A percentile compares a stretch with the other conserved stretches of the same genome.
phyloP scores from a whole-genome alignment of 2,329 filamentous ascomycete species.

The Microdochium paspali region DNA sequence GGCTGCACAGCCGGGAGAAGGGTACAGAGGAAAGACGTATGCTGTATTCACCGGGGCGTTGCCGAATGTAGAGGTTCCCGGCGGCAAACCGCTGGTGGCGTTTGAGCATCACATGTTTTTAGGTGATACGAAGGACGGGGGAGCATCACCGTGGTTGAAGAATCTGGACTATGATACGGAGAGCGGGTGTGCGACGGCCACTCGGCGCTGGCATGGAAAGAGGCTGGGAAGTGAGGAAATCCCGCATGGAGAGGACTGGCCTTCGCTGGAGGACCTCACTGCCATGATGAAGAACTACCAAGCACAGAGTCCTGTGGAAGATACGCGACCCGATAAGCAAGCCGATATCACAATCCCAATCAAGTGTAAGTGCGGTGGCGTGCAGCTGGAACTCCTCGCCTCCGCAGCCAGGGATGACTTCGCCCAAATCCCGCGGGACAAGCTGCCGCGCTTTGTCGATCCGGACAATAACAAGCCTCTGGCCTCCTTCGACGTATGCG shows the following conservation, averaged over 20 bases:
- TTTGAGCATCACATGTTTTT: constrained; percentile 32
- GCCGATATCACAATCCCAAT: constrained; percentile 21
- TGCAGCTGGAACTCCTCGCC: constrained; percentile 28
- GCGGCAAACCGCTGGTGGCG: constrained; percentile 15
- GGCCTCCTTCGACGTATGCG: constrained; percentile 31
- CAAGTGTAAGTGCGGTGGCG: constrained; percentile 35
- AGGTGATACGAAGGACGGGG: constrained; percentile 41
- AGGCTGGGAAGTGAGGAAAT: constrained; percentile 16
- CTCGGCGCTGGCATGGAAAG: constrained; percentile 15
- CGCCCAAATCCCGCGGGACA: constrained; percentile 10
- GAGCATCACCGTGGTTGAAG: constrained; percentile 35
- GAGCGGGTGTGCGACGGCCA: constrained; percentile 5
- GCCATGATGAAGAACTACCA: constrained; percentile 1
- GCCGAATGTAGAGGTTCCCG: constrained; percentile 14
- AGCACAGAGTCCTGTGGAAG: not conserved
- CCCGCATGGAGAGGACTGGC: constrained; percentile 16
- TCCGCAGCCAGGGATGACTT: constrained; percentile 15
- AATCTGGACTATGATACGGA: constrained; percentile 13
- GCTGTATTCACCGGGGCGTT: constrained; percentile 28
- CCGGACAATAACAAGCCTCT: constrained; percentile 28
- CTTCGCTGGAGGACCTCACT: constrained; percentile 7
- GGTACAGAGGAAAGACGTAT: constrained; percentile 5
- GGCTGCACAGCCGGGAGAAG: not conserved
- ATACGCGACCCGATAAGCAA: not conserved
- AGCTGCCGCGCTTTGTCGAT: constrained; percentile 32